phyloP scores from a whole-genome alignment of 176 grass and related monocot genomes.

The Eremochloa ophiuroides region DNA sequence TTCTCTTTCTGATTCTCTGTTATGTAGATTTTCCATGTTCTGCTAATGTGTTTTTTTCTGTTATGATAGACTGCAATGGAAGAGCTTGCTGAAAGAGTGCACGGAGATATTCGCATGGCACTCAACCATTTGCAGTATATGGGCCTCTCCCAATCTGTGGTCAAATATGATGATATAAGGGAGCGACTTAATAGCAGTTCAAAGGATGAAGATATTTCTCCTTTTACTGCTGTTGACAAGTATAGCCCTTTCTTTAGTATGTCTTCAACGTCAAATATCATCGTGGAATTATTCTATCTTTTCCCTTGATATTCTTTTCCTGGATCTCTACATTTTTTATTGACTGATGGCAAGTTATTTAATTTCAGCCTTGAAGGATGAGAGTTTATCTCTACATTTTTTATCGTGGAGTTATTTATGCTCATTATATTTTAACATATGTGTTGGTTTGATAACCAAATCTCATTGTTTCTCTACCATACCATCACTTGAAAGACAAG shows the following conservation, averaged over 20 bases:
- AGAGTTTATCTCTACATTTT: too few species aligned
- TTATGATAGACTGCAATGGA: conserved; percentile 74
- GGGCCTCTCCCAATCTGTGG: conserved; percentile 81
- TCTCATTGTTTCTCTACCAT: neutral
- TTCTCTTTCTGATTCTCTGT: neutral
- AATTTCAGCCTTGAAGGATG: conserved; percentile 11
- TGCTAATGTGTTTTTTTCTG: conserved; percentile 26
- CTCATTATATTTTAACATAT: neutral
- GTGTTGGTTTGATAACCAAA: neutral
- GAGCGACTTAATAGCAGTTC: conserved; percentile 76
- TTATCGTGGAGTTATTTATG: too few species aligned
- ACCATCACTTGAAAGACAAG: neutral
- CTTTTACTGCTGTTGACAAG: conserved; percentile 97
- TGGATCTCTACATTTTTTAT: neutral
- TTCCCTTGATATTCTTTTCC: neutral
- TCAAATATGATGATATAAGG: conserved; percentile 99
- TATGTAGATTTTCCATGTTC: neutral
- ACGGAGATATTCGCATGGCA: conserved; percentile 97
- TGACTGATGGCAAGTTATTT: neutral
- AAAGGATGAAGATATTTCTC: conserved; percentile 99
- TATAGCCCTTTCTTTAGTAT: conserved; percentile 40
- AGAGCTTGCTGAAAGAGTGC: conserved; percentile 99
- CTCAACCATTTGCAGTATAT: conserved; percentile 99
- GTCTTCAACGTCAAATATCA: neutral
- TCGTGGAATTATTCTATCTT: conserved; percentile 4